These are phyloP conservation scores for Acanthochlamys bracteata DNA, from an alignment of 106 monocot genomes.

Conservation along the genomic window DNA sequence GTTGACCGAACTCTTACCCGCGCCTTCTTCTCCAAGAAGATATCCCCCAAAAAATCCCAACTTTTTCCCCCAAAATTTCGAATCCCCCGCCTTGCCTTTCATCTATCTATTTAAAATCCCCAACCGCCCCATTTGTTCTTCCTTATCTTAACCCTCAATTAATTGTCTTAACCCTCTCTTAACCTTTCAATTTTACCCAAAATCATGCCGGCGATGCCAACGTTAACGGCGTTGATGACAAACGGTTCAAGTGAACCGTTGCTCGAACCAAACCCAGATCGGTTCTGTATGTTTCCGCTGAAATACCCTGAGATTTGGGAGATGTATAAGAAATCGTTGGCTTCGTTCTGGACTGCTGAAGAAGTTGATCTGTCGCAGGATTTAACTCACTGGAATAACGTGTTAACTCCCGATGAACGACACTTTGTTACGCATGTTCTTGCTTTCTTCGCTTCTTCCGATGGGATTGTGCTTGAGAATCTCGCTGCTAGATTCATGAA, in stretches of 20 bases:
- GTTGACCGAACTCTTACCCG: too few relatives aligned
- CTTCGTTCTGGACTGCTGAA: constrained; percentile 95
- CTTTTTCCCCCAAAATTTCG: too few relatives aligned
- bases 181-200: background rate
- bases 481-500: constrained; percentile 42
- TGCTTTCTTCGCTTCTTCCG: constrained; percentile 89
- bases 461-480: constrained; percentile 67
- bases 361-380: constrained; percentile 84
- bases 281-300: constrained; percentile 97
- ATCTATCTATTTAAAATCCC: too few relatives aligned
- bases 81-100: too few relatives aligned
- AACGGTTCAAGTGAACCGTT: constrained; percentile 46
- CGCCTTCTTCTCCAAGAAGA: too few relatives aligned
- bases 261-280: constrained; percentile 51
- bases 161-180: background rate
- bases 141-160: too few relatives aligned
- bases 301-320: constrained; percentile 78
- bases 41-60: too few relatives aligned
- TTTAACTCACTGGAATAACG: constrained; percentile 45
- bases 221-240: background rate
- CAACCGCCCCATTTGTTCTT: too few relatives aligned
- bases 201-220: constrained; percentile 14
- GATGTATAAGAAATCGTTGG: constrained; percentile 94
- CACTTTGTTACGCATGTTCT: constrained; percentile 90
- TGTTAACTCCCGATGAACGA: constrained; percentile 63